Evolutionary conservation across 2,329 filamentous ascomycete species (phyloP).

Genomic region (Alternaria viburni): DNA sequence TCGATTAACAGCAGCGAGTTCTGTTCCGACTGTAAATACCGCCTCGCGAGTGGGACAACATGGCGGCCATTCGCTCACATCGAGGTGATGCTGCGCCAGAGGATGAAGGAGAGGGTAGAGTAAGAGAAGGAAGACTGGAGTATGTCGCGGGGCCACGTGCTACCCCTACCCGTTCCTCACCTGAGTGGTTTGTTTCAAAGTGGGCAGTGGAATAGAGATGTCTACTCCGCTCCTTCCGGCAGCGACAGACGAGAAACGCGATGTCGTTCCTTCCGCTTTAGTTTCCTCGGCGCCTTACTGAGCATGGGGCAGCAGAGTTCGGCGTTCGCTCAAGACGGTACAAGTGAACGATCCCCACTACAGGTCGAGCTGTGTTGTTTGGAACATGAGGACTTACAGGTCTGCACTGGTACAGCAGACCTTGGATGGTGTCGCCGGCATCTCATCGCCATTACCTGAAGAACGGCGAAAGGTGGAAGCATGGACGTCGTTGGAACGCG

Average conservation of each 20-base stretch:
- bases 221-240: background rate
- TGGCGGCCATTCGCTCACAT: conserved; percentile 31
- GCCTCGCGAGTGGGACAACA: conserved; percentile 12
- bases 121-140: background rate
- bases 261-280: background rate
- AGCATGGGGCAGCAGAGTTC: background rate
- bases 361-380: background rate
- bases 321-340: background rate
- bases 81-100: background rate
- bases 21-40: conserved; percentile 28
- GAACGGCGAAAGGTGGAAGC: background rate
- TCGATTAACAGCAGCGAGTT: conserved; percentile 26
- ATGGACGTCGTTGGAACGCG: no score
- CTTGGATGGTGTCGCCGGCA: background rate
- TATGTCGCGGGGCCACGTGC: background rate
- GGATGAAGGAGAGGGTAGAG: background rate
- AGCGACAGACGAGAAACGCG: background rate
- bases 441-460: background rate
- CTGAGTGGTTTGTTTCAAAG: background rate
- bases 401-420: background rate
- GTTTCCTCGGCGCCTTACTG: background rate
- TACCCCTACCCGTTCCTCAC: background rate
- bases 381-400: background rate
- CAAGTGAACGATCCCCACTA: background rate
- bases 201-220: background rate